Evolutionary conservation across 2,329 filamentous ascomycete genomes (phyloP).

Genomic region (Neophaeococcomyces mojaviensis): DNA sequence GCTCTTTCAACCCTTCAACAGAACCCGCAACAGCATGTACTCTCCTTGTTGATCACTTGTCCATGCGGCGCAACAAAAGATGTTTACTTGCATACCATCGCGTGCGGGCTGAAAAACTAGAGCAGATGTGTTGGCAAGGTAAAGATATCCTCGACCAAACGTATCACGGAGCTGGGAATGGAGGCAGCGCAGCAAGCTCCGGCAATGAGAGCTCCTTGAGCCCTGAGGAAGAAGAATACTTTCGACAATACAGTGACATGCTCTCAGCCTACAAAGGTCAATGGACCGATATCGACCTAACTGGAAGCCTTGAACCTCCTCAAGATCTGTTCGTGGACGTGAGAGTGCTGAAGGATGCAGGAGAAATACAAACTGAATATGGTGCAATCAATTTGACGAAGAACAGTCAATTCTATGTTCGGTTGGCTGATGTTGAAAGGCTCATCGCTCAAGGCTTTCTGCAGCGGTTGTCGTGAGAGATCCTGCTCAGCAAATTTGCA

Average conservation of each 20-base stretch:
- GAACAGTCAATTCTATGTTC: conserved; percentile 96
- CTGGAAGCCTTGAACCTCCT: conserved; percentile 88
- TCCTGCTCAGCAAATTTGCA: neutral
- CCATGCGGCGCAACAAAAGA: conserved; percentile 92
- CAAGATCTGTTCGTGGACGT: conserved; percentile 95
- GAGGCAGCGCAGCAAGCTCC: conserved; percentile 9
- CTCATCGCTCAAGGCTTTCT: conserved; percentile 91
- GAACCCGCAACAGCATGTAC: conserved; percentile 81
- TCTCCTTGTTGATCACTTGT: conserved; percentile 84
- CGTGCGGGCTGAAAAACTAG: conserved; percentile 80
- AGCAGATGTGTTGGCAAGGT: conserved; percentile 88
- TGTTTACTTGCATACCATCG: conserved; percentile 92
- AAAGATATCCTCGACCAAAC: conserved; percentile 65
- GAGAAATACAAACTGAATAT: conserved; percentile 98
- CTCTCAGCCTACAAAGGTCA: conserved; percentile 95
- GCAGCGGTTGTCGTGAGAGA: conserved; percentile 71
- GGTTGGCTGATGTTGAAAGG: conserved; percentile 90
- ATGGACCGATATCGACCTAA: conserved; percentile 96
- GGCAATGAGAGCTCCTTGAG: conserved; percentile 61
- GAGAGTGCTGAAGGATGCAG: conserved; percentile 87
- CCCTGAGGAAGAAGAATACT: conserved; percentile 94
- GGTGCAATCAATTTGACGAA: conserved; percentile 94
- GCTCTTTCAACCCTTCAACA: conserved; percentile 74
- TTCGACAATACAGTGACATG: conserved; percentile 82
- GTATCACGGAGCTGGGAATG: conserved; percentile 10